Percentiles rank a stretch among this genome's conserved stretches.
Conservation (phyloP, 2,329 filamentous ascomycete genomes). For the Fusarium mundagurra region DNA sequence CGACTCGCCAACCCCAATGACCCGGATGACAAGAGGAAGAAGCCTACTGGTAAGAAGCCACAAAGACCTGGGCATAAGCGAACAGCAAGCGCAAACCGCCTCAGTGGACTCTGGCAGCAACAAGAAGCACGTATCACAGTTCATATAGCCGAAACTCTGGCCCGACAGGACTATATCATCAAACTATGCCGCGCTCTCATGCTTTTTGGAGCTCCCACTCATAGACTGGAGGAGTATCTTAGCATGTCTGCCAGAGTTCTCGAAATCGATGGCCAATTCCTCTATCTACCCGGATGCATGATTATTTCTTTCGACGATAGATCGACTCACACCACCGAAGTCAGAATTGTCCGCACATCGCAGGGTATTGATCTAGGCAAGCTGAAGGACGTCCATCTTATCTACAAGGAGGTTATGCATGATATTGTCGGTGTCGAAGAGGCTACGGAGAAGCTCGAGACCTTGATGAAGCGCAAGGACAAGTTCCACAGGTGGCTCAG, state of each 20-base stretch:
- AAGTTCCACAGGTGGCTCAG: constrained; percentile 63
- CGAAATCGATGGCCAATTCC: constrained; percentile 86
- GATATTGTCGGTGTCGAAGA: constrained; percentile 68
- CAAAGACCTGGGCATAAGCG: constrained; percentile 48
- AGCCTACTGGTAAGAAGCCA: constrained; percentile 46
- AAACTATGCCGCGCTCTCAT: constrained; percentile 87
- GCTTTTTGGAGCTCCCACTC: constrained; percentile 88
- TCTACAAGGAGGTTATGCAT: constrained; percentile 73
- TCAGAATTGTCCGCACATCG: constrained; percentile 68
- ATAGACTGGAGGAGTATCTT: constrained; percentile 90
- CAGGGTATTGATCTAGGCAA: constrained; percentile 71
- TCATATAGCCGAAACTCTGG: constrained; percentile 73
- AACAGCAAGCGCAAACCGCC: constrained; percentile 48
- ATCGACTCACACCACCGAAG: constrained; percentile 72
- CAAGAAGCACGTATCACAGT: constrained; percentile 59
- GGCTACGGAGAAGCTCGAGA: constrained; percentile 62
- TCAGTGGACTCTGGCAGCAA: constrained; percentile 53
- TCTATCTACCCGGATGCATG: constrained; percentile 93
- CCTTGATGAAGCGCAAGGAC: constrained; percentile 62
- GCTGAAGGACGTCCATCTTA: constrained; percentile 67
- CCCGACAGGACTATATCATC: constrained; percentile 82
- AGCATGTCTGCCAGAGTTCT: constrained; percentile 84
- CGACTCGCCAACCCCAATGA: constrained; percentile 51
- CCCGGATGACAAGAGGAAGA: constrained; percentile 20
- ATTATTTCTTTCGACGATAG: constrained; percentile 86